Base-by-base conservation (phyloP, 2,329 filamentous ascomycete genomes). In the Xylaria sp. region DNA sequence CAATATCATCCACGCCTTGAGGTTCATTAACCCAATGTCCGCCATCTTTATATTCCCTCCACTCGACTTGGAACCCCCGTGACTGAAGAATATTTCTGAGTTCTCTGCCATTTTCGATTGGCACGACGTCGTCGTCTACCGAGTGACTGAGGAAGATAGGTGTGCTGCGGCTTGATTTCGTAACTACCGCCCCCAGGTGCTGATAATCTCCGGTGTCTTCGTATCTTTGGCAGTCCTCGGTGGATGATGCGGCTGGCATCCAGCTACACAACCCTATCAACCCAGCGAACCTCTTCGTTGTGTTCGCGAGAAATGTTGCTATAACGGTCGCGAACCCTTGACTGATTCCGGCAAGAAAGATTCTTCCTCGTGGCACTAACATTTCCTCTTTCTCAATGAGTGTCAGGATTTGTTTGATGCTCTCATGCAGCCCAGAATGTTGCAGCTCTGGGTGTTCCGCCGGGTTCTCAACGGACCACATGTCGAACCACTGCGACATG, bases 401-500 rank as follows among this genome's bases (percentile, higher is more conserved):
- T 1, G 44, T 17, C 21, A 64, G 35, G 4, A 75, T 40, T 13
- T 23, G 38, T 8, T 58, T 27, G 25, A 71, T 51, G 49, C 71
- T 74, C 2, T 64, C n/a, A 5, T 43, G 43, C 6, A 76, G 62
- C 0, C 71, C 69, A 3, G 49, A 43, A 7, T 49, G 35, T 43
- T 75, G 72, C 1, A 72, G 55, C 47, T 70, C 66, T 1, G 54
- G 35, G 2, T 21, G 38, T 21, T 69, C 67, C 75, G 83, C 57
- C 74, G 80, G 60, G 75, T 83, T 60, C 73, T 87, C 37, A 77
- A 83, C 64, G 71, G 85, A 85, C 84, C 47, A 80, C 80, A 59
- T 82, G 79, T 74, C 73, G 46, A 76, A 76, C 73, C 72, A 76
- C 29, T 74, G 72, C 3, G 67, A 67, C 49, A 71, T 65, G 0